These are phyloP conservation scores for Blastobotrys arbuscula DNA, from an alignment of 1,139 yeast genomes.

Conservation along the genomic window DNA sequence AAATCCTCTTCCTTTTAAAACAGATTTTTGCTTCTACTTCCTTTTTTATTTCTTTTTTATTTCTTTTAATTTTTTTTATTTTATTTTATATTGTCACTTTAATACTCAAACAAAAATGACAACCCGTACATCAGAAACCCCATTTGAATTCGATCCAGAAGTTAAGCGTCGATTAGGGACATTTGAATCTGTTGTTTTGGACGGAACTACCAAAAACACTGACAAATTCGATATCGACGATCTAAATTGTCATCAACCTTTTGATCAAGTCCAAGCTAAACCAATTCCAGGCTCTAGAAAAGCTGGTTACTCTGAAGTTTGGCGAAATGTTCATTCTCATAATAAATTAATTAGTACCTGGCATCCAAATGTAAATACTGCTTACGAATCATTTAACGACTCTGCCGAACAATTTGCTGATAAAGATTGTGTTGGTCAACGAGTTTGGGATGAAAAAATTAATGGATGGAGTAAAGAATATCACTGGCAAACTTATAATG, in stretches of 20 bases:
- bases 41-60: neutral
- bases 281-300: slow-evolving; percentile 44
- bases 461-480: slow-evolving; percentile 41
- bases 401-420: slow-evolving; percentile 38
- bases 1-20: neutral
- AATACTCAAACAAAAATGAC: slow-evolving; percentile 6
- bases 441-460: slow-evolving; percentile 42
- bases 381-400: slow-evolving; percentile 45
- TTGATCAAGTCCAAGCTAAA: slow-evolving; percentile 33
- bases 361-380: slow-evolving; percentile 49
- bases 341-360: slow-evolving; percentile 41
- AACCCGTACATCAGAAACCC: slow-evolving; percentile 6
- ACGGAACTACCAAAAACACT: slow-evolving; percentile 7
- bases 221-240: slow-evolving; percentile 1
- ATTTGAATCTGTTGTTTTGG: slow-evolving; percentile 1
- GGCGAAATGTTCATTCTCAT: slow-evolving; percentile 41
- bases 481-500: slow-evolving; percentile 44
- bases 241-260: slow-evolving; percentile 4
- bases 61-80: neutral
- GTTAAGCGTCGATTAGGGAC: slow-evolving; percentile 14
- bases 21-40: neutral
- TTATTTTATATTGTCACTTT: neutral
- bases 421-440: slow-evolving; percentile 47
- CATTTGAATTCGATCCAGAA: slow-evolving; percentile 17
- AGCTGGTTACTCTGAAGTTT: slow-evolving; percentile 50